Percentiles rank a stretch among this genome's conserved stretches.
Conservation (phyloP, 306 rosid genomes). For the Prunus dulcis region DNA sequence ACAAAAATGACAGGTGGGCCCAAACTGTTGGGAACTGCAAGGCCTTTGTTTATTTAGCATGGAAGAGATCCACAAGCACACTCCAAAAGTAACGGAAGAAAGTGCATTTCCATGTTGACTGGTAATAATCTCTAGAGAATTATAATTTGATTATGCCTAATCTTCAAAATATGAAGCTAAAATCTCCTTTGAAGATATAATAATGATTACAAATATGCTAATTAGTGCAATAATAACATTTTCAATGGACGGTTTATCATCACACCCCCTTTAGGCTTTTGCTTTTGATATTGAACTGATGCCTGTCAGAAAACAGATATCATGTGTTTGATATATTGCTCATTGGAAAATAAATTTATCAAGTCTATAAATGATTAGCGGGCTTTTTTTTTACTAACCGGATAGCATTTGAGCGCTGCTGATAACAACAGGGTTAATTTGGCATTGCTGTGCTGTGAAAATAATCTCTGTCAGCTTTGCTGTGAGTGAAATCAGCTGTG, state of each 20-base stretch:
- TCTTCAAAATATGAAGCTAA: constrained; percentile 3
- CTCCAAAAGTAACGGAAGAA: constrained; percentile 35
- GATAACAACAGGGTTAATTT: no score
- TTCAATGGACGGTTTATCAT: background rate
- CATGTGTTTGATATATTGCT: no score
- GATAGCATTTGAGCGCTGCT: no score
- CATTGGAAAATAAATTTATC: no score
- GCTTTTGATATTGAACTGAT: background rate
- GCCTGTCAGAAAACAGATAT: no score
- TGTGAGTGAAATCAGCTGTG: no score
- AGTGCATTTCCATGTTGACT: constrained; percentile 24
- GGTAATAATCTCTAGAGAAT: background rate
- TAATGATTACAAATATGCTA: background rate
- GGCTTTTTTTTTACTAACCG: no score
- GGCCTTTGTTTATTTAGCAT: constrained; percentile 39
- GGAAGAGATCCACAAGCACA: constrained; percentile 31
- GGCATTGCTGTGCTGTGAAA: no score
- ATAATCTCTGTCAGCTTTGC: no score
- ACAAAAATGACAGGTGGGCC: constrained; percentile 43
- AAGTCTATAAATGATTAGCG: no score
- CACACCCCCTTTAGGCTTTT: background rate
- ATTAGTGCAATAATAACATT: background rate
- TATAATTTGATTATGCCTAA: background rate
- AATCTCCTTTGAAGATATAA: background rate
- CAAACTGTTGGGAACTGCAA: constrained; percentile 43